Percentiles rank a stretch among this genome's conserved stretches.
phyloP scores from a whole-genome alignment of 176 grass and related monocot genomes.

The Hsuehochloa calcarea region DNA sequence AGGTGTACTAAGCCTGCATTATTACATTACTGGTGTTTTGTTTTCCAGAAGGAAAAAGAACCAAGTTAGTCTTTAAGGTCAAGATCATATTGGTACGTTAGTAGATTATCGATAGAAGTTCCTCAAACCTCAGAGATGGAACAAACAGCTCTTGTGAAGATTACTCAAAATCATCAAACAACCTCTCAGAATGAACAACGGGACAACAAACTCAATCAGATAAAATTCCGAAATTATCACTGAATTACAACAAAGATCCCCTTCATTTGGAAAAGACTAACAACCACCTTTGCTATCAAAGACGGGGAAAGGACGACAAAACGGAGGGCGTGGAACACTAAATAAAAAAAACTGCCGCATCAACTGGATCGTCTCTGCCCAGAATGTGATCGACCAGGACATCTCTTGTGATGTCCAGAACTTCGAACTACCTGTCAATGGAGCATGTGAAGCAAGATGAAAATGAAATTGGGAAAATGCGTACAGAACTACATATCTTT shows the following conservation, averaged over 20 bases:
- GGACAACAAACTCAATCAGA: not conserved
- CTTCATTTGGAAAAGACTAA: not conserved
- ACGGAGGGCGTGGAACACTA: not conserved
- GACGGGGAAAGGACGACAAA: not conserved
- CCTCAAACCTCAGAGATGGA: no score
- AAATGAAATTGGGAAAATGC: not conserved
- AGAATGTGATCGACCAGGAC: conserved; percentile 7
- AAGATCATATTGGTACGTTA: no score
- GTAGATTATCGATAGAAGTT: not conserved
- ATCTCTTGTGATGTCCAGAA: conserved; percentile 30
- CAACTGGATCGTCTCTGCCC: conserved; percentile 23
- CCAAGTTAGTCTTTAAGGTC: no score
- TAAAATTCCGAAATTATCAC: not conserved
- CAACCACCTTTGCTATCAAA: not conserved
- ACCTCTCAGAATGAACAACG: not conserved
- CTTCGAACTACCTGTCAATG: conserved; percentile 22
- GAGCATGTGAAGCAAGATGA: not conserved
- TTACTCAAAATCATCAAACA: not conserved
- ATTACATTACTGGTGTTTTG: no score
- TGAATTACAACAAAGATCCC: not conserved
- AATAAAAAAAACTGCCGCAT: conserved; percentile 15
- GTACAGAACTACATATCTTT: not conserved
- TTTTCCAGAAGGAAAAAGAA: no score
- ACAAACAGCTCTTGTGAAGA: not conserved
- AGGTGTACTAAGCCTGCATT: no score